Evolutionary conservation across 2,329 filamentous ascomycete species (phyloP).

Genomic region (Monilinia aucupariae): DNA sequence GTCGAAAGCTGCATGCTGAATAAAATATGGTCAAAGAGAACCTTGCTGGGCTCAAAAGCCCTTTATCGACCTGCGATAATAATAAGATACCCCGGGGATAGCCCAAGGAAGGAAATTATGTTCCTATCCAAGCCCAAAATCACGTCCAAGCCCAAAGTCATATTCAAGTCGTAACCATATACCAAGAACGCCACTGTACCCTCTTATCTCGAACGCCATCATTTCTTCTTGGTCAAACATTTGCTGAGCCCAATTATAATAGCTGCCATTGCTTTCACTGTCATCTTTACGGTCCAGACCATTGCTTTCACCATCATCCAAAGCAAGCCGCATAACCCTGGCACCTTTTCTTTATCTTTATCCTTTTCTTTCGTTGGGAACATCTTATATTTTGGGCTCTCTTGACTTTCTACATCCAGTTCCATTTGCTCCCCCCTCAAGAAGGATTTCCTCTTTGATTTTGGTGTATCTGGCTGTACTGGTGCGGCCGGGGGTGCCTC

Average conservation of each 20-base stretch:
- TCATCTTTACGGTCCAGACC: constrained; percentile 52
- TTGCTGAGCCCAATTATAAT: constrained; percentile 48
- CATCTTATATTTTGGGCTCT: constrained; percentile 28
- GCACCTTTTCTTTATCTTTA: constrained; percentile 38
- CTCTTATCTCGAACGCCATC: constrained; percentile 24
- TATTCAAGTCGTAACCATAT: constrained; percentile 14
- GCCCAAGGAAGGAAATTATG: constrained; percentile 9
- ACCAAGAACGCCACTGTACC: constrained; percentile 18
- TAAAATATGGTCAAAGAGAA: constrained; percentile 12
- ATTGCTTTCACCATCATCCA: constrained; percentile 52
- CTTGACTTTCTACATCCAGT: constrained; percentile 59
- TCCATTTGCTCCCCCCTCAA: constrained; percentile 52
- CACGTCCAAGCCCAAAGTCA: constrained; percentile 11
- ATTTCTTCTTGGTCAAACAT: constrained; percentile 44
- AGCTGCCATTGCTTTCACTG: constrained; percentile 48
- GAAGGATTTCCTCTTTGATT: constrained; percentile 22
- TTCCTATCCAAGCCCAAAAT: constrained; percentile 12
- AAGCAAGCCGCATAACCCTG: constrained; percentile 48
- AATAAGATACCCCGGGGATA: constrained; percentile 15
- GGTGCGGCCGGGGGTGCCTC: constrained; percentile 48
- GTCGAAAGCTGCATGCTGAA: constrained; percentile 30
- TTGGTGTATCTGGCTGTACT: constrained; percentile 29
- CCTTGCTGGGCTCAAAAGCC: constrained; percentile 2
- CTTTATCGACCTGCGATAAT: constrained; percentile 16
- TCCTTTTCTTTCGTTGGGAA: constrained; percentile 42